Base-by-base conservation (phyloP, 2,329 filamentous ascomycete species). In the Rutstroemia sp. region DNA sequence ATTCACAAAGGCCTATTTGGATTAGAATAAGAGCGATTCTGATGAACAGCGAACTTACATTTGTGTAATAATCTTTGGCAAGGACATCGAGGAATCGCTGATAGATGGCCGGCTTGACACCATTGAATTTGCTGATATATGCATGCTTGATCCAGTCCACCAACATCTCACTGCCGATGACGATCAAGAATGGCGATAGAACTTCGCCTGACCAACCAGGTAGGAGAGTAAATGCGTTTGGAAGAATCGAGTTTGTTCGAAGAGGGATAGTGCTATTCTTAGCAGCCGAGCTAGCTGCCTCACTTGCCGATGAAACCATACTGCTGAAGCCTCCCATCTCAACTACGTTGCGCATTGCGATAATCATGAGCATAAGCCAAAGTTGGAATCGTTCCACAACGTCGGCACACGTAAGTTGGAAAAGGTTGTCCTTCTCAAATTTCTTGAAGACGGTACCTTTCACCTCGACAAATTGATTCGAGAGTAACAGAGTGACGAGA, bases 91-190 rank as follows among this genome's bases (percentile, higher is more conserved):
- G 80, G 68, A 94, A 96, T 23, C 91, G 84, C 52, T 84, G 82
- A 70, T 99, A 99, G 56, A 99, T 88, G 6, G 81, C 83, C 3
- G 94, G 94, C 61, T 94, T 92, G 63, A 92, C 91, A 65, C 95
- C 96, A 77, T 99, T 99, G 76, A 99, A 99, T 69, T 99, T 99
- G 69, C 86, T 92, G 69, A 99, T 95, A 69, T 97, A 99, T 21
- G 90, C 90, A 69, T 99, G 95, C 71, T 99, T 99, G 70, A 96
- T 82, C 82, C 89, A 92, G 72, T 99, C 94, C 2, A 99, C 94
- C 8, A 96, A 75, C 86, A 96, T 96, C 73, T 99, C 94, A 60
- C 91, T 96, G 1, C 92, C 92, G 6, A 99, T 81, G 0, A 99
- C 95, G 7, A 99, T 84, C 12, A 99, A 74, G 64, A 99, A 99